Evolutionary conservation across 2,329 filamentous ascomycete genomes (phyloP), one percentile per base, ranked within the genome.

Genomic region (Scytalidium sp.): DNA sequence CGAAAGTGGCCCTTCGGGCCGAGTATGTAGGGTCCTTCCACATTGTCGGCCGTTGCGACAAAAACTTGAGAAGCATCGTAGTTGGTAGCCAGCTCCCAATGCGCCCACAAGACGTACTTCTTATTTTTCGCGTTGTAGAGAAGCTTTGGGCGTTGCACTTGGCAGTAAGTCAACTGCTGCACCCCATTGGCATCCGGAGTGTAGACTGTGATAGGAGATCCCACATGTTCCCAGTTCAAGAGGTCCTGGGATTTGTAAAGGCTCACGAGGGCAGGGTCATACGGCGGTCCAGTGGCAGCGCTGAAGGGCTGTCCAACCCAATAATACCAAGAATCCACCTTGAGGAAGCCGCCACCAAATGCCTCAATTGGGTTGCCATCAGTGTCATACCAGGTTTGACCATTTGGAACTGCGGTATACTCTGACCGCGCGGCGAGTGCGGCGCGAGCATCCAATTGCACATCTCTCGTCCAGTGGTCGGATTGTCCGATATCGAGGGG

Each of bases 211-310:
- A 49, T 49, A 15, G 41, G 17, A 15, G 19, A 19, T 17, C 11
- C 41, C n/a, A 49, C 19, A n/a, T 49, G 43, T 23, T 49, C 19
- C 46, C 46, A 49, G 46, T 49, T 49, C 17, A 49, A 23, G 10
- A 49, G 23, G 19, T 49, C 46, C 20, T 23, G 36, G 25, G 47
- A 50, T 36, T 46, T 46, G 42, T 50, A 50, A 23, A 50, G 15
- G 27, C 27, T 50, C 25, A 29, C 25, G 25, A 29, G 25, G 25
- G 25, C 13, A 29, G 25, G 13, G 25, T 29, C 25, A 29, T 29
- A 29, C 13, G 25, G 25, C 25, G 20, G 15, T 15, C 17, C 10
- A 21, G 32, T 23, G 41, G 43, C n/a, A 22, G 41, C 41, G 43
- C 21, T 22, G 22, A 44, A 44, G 15, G 23, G 23, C 46, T 49